Evolutionary conservation across 2,329 filamentous ascomycete genomes (phyloP), one percentile per base, ranked within the genome.

Genomic region (Talaromyces sp.): DNA sequence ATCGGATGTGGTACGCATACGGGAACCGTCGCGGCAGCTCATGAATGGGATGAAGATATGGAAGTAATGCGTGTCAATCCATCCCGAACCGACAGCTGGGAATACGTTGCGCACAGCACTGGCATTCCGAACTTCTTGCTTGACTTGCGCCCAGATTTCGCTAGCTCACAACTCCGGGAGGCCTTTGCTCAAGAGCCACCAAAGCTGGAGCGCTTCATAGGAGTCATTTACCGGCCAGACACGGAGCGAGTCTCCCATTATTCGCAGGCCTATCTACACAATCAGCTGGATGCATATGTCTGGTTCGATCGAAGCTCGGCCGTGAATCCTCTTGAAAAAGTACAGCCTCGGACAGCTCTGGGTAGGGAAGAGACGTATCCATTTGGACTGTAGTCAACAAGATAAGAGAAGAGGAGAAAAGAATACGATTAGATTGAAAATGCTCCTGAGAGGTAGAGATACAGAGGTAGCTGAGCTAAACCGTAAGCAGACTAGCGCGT

Each of bases 21-120:
- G 0, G 84, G 84, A 3, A 84, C 82, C 0, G 83, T 85, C 1
- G 83, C 83, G 0, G 83, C 84, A 0, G 82, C 83, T 2, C 72
- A 81, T 58, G 75, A 79, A 22, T 85, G 84, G 83, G 83, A 82
- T 61, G 80, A 78, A 10, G 78, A 83, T 63, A 82, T 85, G 81
- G 69, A 79, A 68, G 72, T 84, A 3, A 85, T 84, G 82, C 64
- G 76, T 4, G 78, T 85, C 5, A 72, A 73, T 19, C 82, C 81
- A 0, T 83, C 80, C 0, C 74, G 80, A 17, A 67, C 74, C 11
- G 80, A 82, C 64, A 84, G 81, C 67, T 85, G 82, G 76, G 83
- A 85, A 72, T 73, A 79, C 25, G 61, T 83, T 17, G 79, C 82
- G 47, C 84, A 85, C 67, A 73, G 81, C 22, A 81, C 80, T 0